Base-by-base conservation (phyloP, 305 asterid genomes). In the Fraxinus ornus region DNA sequence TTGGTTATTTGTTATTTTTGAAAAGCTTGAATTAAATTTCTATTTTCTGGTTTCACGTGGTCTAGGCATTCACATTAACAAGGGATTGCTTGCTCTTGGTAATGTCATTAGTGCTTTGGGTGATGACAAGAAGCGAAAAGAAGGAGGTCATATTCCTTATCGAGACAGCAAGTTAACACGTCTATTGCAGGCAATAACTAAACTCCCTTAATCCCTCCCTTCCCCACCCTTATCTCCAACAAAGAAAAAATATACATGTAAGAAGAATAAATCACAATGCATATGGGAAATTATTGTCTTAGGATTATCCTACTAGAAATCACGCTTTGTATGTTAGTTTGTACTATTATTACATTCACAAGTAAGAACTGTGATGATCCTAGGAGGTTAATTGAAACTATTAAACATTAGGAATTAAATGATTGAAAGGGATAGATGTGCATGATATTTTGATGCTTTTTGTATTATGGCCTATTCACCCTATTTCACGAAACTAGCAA, bases 91-190 rank as follows among this genome's bases (percentile, higher is more conserved):
- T 87, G 91, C 98, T 88, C 98, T 96, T 84, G 99, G 99, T 41
- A 96, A 96, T 86, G 99, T 96, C 77, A 96, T 96, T 12, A 94
- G 98, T 87, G 99, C 99, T 41, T 86, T 96, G 76, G 99, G 99
- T 73, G 99, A 96, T 89, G 98, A 96, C 30, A 95, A 89, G 86
- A 94, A 92, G 85, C 91, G 98, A 74, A 96, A 93, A 88, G 99
- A 94, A 89, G 98, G 99, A 37, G 97, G 98, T 10, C 99, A 96
- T 75, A 94, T 96, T 87, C 99, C 99, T 22, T 96, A 96, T 83
- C 91, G 99, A 28, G 99, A 96, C 79, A 96, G 99, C 98, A 96
- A 96, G 86, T 85, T 96, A 84, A 96, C 98, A 72, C 97, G 99
- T 28, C 89, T 96, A 84, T 81, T 96, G 81, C 99, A 96, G 93